Conservation (phyloP, 441 rosid genomes). For the Syzygium syzygioides region DNA sequence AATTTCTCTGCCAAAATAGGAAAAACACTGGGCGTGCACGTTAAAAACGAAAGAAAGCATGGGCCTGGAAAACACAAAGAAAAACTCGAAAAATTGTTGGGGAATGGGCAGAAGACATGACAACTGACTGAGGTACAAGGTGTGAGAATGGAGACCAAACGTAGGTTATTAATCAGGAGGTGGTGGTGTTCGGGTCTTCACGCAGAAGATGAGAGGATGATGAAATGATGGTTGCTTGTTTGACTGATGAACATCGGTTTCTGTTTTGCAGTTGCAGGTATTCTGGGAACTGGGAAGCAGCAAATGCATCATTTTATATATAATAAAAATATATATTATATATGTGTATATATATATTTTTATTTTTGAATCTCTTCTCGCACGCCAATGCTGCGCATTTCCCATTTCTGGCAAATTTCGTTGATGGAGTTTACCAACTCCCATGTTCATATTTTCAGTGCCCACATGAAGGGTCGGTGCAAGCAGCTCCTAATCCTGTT, state of each 20-base stretch:
- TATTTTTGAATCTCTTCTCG: not conserved
- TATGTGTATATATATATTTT: not conserved
- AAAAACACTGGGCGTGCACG: not conserved
- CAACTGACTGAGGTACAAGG: not conserved
- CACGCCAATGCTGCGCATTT: not conserved
- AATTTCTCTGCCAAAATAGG: not conserved
- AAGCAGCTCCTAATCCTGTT: not conserved
- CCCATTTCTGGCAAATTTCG: not conserved
- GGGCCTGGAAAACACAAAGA: not conserved
- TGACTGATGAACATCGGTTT: slow-evolving; percentile 3
- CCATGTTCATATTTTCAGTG: not conserved
- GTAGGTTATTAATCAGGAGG: not conserved
- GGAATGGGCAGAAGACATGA: not conserved
- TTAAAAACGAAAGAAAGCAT: not conserved
- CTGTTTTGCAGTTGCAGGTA: slow-evolving; percentile 1
- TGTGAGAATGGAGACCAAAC: not conserved
- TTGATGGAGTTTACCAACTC: not conserved
- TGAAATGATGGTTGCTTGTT: not conserved
- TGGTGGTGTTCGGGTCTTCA: not conserved
- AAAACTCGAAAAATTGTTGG: not conserved
- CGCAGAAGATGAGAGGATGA: not conserved
- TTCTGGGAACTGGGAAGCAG: slow-evolving; percentile 17
- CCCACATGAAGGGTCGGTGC: not conserved
- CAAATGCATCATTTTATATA: slow-evolving; percentile 1
- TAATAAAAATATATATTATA: not conserved